phyloP scores from a whole-genome alignment of 495 filamentous ascomycete genomes.

The Durotheca rogersii region DNA sequence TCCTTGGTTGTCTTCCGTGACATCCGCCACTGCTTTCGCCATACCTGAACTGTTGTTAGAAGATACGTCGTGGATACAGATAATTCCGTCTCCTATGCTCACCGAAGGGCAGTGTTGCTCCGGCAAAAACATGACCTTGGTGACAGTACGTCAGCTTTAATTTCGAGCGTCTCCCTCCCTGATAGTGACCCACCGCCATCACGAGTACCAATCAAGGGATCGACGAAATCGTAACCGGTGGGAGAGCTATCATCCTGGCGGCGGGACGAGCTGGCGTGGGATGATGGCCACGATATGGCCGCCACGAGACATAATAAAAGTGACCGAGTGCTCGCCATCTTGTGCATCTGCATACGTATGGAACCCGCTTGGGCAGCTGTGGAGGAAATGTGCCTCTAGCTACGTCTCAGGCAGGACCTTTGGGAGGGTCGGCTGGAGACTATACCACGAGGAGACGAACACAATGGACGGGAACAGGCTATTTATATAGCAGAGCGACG shows the following conservation, averaged over 20 bases:
- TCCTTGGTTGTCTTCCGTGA: conserved; percentile 61
- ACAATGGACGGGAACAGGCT: conserved; percentile 13
- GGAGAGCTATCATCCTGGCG: conserved; percentile 13
- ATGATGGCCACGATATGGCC: conserved; percentile 19
- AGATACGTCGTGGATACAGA: not conserved
- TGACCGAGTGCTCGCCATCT: conserved; percentile 28
- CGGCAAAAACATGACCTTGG: conserved; percentile 49
- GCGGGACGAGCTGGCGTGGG: conserved; percentile 2
- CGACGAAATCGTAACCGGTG: conserved; percentile 40
- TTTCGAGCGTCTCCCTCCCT: conserved; percentile 39
- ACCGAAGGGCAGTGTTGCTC: conserved; percentile 66
- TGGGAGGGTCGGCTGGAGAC: too few species aligned
- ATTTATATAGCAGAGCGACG: conserved; percentile 14
- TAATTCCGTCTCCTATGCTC: conserved; percentile 4
- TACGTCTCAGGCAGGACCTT: not conserved
- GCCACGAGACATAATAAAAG: conserved; percentile 17
- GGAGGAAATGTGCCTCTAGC: not conserved
- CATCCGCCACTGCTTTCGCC: conserved; percentile 71
- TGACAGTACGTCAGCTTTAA: conserved; percentile 5
- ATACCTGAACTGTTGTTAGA: conserved; percentile 47
- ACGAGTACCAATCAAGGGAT: conserved; percentile 60
- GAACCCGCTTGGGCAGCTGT: conserved; percentile 6
- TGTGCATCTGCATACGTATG: conserved; percentile 5
- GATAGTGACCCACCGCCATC: conserved; percentile 65
- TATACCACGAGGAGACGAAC: conserved; percentile 15